Conservation (phyloP, 139 green algal genomes). For the Mesostigma viride region DNA sequence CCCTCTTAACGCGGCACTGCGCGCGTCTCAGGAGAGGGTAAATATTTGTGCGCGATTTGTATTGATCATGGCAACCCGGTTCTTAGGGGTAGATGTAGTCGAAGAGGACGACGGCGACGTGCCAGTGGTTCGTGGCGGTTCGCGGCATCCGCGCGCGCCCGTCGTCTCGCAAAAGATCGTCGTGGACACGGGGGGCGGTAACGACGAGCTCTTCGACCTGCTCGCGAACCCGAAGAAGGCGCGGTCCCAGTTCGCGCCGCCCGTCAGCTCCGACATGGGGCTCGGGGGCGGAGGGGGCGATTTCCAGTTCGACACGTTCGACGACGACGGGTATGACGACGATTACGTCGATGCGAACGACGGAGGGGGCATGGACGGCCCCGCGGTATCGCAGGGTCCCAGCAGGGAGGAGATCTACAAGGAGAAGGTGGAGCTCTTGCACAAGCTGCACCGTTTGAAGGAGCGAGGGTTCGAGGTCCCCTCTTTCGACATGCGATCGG, state of each 20-base stretch:
- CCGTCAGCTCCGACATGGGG: not conserved
- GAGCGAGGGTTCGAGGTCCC: too few species aligned
- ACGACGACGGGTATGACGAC: not conserved
- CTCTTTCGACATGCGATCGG: conserved; percentile 8
- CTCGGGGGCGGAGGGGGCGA: not conserved
- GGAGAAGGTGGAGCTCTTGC: conserved; percentile 9
- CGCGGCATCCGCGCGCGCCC: too few species aligned
- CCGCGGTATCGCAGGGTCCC: too few species aligned
- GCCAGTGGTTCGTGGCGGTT: too few species aligned
- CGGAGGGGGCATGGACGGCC: not conserved
- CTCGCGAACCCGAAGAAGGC: not conserved
- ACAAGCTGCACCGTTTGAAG: not conserved
- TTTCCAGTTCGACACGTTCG: not conserved
- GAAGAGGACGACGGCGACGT: too few species aligned
- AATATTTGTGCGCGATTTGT: too few species aligned
- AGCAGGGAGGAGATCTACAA: not conserved
- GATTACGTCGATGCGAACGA: not conserved
- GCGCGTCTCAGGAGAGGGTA: too few species aligned
- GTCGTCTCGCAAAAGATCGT: too few species aligned
- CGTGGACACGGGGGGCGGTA: too few species aligned
- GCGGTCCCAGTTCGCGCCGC: not conserved
- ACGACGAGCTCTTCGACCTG: not conserved
- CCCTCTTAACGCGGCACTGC: too few species aligned
- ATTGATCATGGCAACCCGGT: too few species aligned
- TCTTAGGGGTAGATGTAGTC: too few species aligned